Evolutionary conservation across 2,329 filamentous ascomycete genomes (phyloP), one percentile per base, ranked within the genome.

Genomic region (Aspergillus udagawae): DNA sequence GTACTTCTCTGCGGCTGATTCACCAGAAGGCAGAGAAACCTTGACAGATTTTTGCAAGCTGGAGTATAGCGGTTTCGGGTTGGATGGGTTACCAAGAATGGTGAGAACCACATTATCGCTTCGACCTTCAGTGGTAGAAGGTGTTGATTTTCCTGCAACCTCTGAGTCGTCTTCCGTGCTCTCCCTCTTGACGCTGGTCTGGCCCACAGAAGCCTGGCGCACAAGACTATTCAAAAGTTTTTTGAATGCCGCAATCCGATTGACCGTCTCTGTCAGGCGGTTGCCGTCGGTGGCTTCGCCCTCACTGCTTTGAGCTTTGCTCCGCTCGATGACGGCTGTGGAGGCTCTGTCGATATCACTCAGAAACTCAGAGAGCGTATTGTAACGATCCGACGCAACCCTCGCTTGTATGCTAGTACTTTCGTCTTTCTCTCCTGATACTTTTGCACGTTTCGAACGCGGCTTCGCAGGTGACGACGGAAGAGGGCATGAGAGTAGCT

Each of bases 11-110:
- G 68, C 62, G 8, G 75, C 71, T 12, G 73, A 67, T 32, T 76
- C 73, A 14, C 76, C 67, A 6, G 71, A 72, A 23, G 70, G 66
- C 47, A 70, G 51, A n/a, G 70, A 67, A 27, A 71, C 64, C 41
- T 69, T 69, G 48, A 70, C 64, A 1, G 73, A 71, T 54, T 83
- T 80, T 62, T 89, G 90, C 51, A 96, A 79, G 72, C 92, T 96
- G 3, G 93, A 96, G 71, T 94, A 97, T 3, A 97, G 79, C 59
- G 93, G 89, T 64, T 86, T 88, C 38, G 89, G 83, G 49, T 86
- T 86, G 1, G 87, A 86, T 44, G 89, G 89, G 63, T 86, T 89
- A 54, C 90, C 91, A 63, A 86, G 87, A 1, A 96, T 79, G 0
- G 90, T 93, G 57, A 97, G 78, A 5, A 93, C 87, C 17, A 86